Evolutionary conservation across 768 basidiomycete species (phyloP), one percentile per base, ranked within the genome.

Genomic region (Tulasnella sp.): DNA sequence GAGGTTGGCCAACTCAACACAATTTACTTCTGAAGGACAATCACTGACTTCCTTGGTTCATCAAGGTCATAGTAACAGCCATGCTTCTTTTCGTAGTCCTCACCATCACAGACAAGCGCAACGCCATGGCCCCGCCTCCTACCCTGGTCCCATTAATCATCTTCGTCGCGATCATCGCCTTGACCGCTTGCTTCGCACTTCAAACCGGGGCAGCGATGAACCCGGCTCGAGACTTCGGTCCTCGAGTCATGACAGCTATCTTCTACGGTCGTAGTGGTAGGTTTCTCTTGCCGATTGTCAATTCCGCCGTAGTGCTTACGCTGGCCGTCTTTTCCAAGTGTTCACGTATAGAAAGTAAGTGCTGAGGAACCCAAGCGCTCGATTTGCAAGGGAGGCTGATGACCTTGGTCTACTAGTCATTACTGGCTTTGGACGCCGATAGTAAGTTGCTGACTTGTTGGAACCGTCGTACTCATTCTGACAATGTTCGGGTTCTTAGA

Each of bases 401-500:
- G 34, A 77, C 75, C 12, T 59, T 32, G 1, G 5, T 14, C 39
- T 6, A 11, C 8, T 75, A 85, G 82, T 76, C 89, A 90, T 72
- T 91, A 90, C 76, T 91, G 89, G 89, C 74, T 90, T 41, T 91
- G 90, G 89, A 86, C 86, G 75, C 86, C 88, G 2, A 76, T 76
- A 39, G 72, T 72, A 42, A 34, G 70, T 40, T 17, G 26, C 9
- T 12, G 1, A 5, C 29, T 17, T 19, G 4, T 7, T 17, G 6
- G n/a, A 64, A 11, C 34, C 4, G 12, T 64, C 6, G n/a, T 17
- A 41, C 12, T 5, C 19, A 29, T 16, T 35, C 44, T 47, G 36
- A 35, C 29, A 29, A n/a, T 32, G 16, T 39, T 14, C 59, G 34
- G 36, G 5, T 41, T 34, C 9, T 16, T 19, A 72, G 72, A 52